Evolutionary conservation across 1,139 yeast species (phyloP).

Genomic region (Geotrichum armillariae): DNA sequence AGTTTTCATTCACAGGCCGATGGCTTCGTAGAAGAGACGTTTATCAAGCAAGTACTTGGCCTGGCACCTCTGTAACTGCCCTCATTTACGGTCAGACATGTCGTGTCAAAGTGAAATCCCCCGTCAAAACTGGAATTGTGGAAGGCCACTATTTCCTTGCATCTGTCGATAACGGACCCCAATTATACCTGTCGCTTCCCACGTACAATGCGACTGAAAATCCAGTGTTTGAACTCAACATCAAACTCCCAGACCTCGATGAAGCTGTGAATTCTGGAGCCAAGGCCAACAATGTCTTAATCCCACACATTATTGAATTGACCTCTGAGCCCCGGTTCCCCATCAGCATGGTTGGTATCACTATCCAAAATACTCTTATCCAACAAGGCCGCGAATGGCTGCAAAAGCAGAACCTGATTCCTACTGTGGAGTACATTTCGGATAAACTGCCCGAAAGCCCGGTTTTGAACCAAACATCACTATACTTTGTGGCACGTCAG

Average conservation of each 20-base stretch:
- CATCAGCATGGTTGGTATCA: conserved; percentile 16
- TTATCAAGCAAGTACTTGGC: conserved; percentile 24
- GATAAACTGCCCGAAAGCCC: conserved; percentile 14
- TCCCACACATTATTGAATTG: conserved; percentile 22
- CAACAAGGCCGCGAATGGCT: conserved; percentile 22
- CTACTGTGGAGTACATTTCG: conserved; percentile 20
- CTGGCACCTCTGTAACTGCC: conserved; percentile 23
- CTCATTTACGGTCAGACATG: conserved; percentile 23
- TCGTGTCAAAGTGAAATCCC: conserved; percentile 17
- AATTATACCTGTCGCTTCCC: conserved; percentile 17
- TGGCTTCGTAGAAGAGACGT: conserved; percentile 28
- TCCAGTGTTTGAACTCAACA: conserved; percentile 20
- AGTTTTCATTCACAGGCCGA: conserved; percentile 24
- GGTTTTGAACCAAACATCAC: conserved; percentile 12
- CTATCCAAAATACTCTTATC: conserved; percentile 18
- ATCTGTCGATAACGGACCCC: conserved; percentile 19
- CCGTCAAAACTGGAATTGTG: conserved; percentile 15
- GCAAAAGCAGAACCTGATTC: conserved; percentile 17
- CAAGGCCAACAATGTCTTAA: conserved; percentile 3
- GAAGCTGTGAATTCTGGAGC: conserved; percentile 6
- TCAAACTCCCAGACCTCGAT: conserved; percentile 17
- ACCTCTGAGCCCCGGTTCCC: conserved; percentile 20
- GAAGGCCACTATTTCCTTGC: conserved; percentile 15
- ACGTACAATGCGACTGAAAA: conserved; percentile 22
- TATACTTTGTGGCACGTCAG: conserved; percentile 18